A percentile compares a stretch with the other conserved stretches of the same genome.
Evolutionary conservation across 2,329 filamentous ascomycete species (phyloP).

Genomic region (Calycina herbarum): DNA sequence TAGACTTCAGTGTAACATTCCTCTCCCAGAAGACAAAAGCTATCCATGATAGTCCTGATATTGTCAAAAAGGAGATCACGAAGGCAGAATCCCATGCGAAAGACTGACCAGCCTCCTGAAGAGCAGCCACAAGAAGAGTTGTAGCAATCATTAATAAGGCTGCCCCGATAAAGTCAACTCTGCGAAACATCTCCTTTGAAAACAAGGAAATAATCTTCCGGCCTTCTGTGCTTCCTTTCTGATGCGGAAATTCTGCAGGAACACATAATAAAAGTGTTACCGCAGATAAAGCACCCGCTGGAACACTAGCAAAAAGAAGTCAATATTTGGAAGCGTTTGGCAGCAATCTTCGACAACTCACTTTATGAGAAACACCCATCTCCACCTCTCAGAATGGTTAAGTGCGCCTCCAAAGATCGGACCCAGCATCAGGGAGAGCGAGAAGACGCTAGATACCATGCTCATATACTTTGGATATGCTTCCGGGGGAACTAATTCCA

Average conservation of each 20-base stretch:
- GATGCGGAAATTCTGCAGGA: neutral
- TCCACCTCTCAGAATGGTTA: constrained; percentile 18
- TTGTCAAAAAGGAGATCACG: neutral
- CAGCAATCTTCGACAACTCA: neutral
- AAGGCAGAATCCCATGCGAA: neutral
- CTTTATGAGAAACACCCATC: constrained; percentile 57
- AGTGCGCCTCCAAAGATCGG: constrained; percentile 24
- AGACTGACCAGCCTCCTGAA: neutral
- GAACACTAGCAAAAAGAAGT: constrained; percentile 1
- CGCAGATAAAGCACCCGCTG: neutral
- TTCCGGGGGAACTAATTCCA: constrained; percentile 49
- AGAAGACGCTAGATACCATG: constrained; percentile 26
- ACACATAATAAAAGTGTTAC: neutral
- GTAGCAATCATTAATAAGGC: neutral
- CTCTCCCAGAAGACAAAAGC: neutral
- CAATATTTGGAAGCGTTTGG: no score
- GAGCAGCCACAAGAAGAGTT: neutral
- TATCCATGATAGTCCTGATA: neutral
- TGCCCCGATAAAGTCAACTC: neutral
- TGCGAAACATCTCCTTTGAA: neutral
- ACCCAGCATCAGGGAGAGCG: constrained; percentile 35
- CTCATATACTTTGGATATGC: constrained; percentile 40
- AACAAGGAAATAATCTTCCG: no score
- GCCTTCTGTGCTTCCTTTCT: no score
- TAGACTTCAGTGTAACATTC: neutral